Conservation (phyloP, 257 asterid species). For the Petunia secreta region DNA sequence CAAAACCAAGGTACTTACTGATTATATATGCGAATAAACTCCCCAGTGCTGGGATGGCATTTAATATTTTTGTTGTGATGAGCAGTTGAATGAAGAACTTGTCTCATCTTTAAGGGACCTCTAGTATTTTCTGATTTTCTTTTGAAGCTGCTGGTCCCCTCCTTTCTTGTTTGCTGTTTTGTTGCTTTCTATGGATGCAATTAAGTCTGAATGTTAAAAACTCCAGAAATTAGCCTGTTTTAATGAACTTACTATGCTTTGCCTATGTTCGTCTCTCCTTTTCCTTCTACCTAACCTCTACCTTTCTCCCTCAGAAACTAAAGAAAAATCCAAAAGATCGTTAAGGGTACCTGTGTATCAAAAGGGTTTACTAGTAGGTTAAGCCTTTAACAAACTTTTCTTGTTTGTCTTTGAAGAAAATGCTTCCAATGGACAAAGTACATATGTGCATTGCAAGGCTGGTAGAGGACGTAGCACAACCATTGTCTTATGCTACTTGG, state of each 20-base stretch:
- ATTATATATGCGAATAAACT: too few species aligned
- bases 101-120: too few species aligned
- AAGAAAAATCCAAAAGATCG: neutral
- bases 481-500: conserved; percentile 55
- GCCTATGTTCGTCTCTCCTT: neutral
- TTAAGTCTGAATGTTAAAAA: neutral
- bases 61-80: too few species aligned
- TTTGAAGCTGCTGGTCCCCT: too few species aligned
- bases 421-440: conserved; percentile 42
- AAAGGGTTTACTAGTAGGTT: neutral
- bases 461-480: conserved; percentile 64
- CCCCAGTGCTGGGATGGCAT: too few species aligned
- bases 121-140: too few species aligned
- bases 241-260: neutral
- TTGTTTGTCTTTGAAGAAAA: conserved; percentile 34
- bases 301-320: neutral
- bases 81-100: too few species aligned
- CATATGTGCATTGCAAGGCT: conserved; percentile 60
- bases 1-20: too few species aligned
- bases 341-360: neutral
- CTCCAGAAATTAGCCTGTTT: neutral
- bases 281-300: conserved; percentile 13
- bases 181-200: neutral
- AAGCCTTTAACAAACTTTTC: neutral
- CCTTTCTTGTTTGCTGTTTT: neutral